These are phyloP conservation scores for Tolypocladium paradoxum DNA, from an alignment of 2,329 filamentous ascomycete species.

Conservation along the genomic window DNA sequence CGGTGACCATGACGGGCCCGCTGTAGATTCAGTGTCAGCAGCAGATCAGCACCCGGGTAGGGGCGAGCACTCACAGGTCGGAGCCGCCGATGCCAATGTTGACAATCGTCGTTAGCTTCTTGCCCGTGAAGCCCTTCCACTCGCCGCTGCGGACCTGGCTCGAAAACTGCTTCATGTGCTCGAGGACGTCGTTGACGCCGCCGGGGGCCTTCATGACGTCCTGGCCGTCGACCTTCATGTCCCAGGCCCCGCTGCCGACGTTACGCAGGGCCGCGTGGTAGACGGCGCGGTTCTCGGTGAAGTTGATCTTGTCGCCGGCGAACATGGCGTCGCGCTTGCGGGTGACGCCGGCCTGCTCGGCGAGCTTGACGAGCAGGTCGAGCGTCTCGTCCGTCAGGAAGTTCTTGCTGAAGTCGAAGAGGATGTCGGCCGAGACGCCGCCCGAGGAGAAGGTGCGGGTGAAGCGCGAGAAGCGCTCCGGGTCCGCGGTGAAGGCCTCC, in stretches of 20 bases:
- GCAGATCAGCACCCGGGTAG: no score
- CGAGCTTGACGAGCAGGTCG: conserved; percentile 75
- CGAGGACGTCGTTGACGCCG: conserved; percentile 79
- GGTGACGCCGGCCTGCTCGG: conserved; percentile 82
- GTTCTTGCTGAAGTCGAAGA: conserved; percentile 99
- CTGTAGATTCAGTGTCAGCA: conserved; percentile 30
- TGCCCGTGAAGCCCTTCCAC: conserved; percentile 96
- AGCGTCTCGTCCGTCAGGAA: conserved; percentile 91
- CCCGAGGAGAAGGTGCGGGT: conserved; percentile 74
- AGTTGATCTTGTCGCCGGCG: conserved; percentile 96
- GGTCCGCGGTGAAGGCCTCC: conserved; percentile 82
- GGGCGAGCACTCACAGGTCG: conserved; percentile 65
- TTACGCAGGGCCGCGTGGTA: conserved; percentile 94
- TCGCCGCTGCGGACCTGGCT: conserved; percentile 87
- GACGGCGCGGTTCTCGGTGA: conserved; percentile 92
- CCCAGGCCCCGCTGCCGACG: conserved; percentile 56
- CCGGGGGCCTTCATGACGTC: conserved; percentile 86
- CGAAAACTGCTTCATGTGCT: conserved; percentile 98
- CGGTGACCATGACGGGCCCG: conserved; percentile 97
- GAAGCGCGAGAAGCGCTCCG: conserved; percentile 82
- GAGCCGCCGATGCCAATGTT: conserved; percentile 98
- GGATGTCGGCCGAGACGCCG: conserved; percentile 73
- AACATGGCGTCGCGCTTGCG: conserved; percentile 97
- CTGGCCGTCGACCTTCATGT: conserved; percentile 75
- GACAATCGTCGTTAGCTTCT: conserved; percentile 92